Conservation (phyloP, 805 yeast species). For the Peterozyma toletana region DNA sequence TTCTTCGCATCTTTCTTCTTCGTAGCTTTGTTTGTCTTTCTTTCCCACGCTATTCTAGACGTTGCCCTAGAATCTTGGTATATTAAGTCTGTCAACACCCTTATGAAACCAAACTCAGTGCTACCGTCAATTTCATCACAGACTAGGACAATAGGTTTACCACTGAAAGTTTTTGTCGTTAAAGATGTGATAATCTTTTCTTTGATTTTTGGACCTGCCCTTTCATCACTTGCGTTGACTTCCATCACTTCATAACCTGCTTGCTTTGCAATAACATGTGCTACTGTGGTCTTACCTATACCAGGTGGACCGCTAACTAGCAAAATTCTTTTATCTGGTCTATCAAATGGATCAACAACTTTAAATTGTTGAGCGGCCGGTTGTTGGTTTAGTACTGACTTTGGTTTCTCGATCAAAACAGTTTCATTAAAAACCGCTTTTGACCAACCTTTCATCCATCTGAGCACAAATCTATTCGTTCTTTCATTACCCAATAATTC, state of each 20-base stretch:
- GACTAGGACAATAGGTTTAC: slow-evolving; percentile 73
- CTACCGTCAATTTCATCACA: slow-evolving; percentile 90
- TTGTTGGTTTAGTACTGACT: neutral
- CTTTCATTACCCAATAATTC: slow-evolving; percentile 67
- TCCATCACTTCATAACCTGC: slow-evolving; percentile 78
- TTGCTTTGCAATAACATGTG: slow-evolving; percentile 77
- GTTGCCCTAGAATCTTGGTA: slow-evolving; percentile 51
- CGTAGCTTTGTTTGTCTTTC: slow-evolving; percentile 16
- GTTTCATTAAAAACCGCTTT: slow-evolving; percentile 45
- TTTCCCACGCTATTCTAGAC: slow-evolving; percentile 17
- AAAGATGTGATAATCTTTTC: slow-evolving; percentile 57
- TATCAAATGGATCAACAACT: slow-evolving; percentile 38
- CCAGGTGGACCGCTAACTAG: slow-evolving; percentile 92
- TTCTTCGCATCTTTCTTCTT: slow-evolving; percentile 23
- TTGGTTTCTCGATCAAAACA: slow-evolving; percentile 15
- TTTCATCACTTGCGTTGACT: slow-evolving; percentile 79
- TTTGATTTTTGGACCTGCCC: slow-evolving; percentile 50
- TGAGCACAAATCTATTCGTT: slow-evolving; percentile 48
- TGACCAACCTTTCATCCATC: slow-evolving; percentile 68
- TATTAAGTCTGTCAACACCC: slow-evolving; percentile 48
- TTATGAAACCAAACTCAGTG: slow-evolving; percentile 57
- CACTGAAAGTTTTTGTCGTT: slow-evolving; percentile 57
- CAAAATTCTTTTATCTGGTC: slow-evolving; percentile 59
- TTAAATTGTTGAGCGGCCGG: neutral
- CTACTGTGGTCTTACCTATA: slow-evolving; percentile 83